These are phyloP conservation scores for Coleophoma crateriformis DNA, from an alignment of 2,329 filamentous ascomycete species.

Conservation along the genomic window DNA sequence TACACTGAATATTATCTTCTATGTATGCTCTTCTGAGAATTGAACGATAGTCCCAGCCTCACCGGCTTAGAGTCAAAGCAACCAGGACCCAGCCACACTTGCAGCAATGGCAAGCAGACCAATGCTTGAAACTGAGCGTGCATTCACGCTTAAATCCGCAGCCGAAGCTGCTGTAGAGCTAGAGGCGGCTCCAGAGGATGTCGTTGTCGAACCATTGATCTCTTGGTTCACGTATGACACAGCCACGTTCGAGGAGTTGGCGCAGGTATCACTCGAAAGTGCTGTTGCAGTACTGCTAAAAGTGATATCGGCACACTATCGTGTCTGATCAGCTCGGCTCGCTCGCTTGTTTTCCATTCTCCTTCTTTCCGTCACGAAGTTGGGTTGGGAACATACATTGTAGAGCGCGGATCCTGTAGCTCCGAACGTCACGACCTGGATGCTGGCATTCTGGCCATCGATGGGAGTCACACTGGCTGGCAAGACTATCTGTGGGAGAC, in stretches of 20 bases:
- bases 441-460: slow-evolving; percentile 57
- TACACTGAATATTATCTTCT: too few relatives aligned
- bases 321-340: slow-evolving; percentile 8
- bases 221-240: slow-evolving; percentile 27
- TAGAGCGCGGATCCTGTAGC: slow-evolving; percentile 57
- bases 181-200: background rate
- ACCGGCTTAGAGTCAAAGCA: too few relatives aligned
- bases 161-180: slow-evolving; percentile 1
- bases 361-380: background rate
- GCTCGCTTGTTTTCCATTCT: background rate
- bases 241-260: slow-evolving; percentile 50
- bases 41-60: too few relatives aligned
- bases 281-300: slow-evolving; percentile 48
- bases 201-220: slow-evolving; percentile 2
- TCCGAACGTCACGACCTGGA: slow-evolving; percentile 65
- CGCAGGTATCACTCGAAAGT: slow-evolving; percentile 44
- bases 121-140: too few relatives aligned
- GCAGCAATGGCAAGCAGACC: too few relatives aligned
- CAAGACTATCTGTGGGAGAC: slow-evolving; percentile 52
- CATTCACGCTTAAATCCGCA: background rate
- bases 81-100: too few relatives aligned
- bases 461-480: slow-evolving; percentile 42
- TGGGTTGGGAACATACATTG: slow-evolving; percentile 41
- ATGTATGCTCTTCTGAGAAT: too few relatives aligned
- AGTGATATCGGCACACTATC: slow-evolving; percentile 67